phyloP scores from a whole-genome alignment of 1,139 yeast genomes.

The Candida tunisiensis region DNA sequence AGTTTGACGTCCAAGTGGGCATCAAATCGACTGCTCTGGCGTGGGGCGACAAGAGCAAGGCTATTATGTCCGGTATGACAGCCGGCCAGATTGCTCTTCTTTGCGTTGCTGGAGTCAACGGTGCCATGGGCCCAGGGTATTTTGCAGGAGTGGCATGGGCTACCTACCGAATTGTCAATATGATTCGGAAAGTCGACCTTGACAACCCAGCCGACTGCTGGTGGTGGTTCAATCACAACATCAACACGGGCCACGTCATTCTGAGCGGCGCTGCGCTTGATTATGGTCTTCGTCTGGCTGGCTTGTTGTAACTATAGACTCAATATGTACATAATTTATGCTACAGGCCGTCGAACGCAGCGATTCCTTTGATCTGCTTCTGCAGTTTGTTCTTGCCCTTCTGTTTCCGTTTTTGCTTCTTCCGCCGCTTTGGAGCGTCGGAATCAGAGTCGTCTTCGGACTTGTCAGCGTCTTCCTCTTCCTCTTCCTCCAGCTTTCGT shows the following conservation, averaged over 20 bases:
- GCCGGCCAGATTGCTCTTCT: conserved; percentile 50
- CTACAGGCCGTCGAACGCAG: conserved; percentile 9
- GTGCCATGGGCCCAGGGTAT: conserved; percentile 81
- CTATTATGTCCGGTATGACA: conserved; percentile 45
- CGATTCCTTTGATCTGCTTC: conserved; percentile 47
- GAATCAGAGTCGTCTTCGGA: conserved; percentile 13
- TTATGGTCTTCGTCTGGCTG: conserved; percentile 36
- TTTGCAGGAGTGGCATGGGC: conserved; percentile 45
- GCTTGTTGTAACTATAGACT: conserved; percentile 18
- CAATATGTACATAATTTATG: neutral
- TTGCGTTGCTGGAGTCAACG: conserved; percentile 58
- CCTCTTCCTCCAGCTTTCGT: conserved; percentile 47
- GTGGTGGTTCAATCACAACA: conserved; percentile 61
- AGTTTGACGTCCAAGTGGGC: conserved; percentile 74
- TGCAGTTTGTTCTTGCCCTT: conserved; percentile 21
- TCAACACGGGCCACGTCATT: conserved; percentile 63
- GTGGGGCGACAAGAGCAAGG: conserved; percentile 72
- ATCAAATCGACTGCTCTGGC: conserved; percentile 88
- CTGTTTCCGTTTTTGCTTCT: conserved; percentile 9
- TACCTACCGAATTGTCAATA: conserved; percentile 45
- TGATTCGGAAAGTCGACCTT: conserved; percentile 57
- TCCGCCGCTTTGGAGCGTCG: conserved; percentile 10
- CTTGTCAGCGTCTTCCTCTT: conserved; percentile 8
- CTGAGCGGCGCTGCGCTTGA: conserved; percentile 67
- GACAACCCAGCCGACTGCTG: conserved; percentile 74